Evolutionary conservation across 345 rosid species (phyloP).

Genomic region (Raphanus sativus): DNA sequence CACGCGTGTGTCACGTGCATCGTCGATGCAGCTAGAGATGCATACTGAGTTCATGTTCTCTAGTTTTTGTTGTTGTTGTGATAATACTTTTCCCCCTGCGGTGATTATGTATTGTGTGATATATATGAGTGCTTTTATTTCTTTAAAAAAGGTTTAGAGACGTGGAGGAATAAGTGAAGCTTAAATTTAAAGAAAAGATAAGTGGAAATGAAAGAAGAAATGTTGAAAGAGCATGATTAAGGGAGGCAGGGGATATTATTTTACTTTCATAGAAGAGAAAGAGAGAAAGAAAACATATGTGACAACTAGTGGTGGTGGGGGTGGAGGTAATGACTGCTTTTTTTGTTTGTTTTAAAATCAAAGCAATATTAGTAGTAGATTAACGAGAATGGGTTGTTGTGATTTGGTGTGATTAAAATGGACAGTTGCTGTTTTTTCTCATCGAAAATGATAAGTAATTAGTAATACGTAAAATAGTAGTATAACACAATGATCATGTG

Average conservation of each 20-base stretch:
- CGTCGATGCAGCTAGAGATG: constrained; percentile 73
- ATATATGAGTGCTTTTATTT: neutral
- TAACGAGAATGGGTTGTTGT: constrained; percentile 20
- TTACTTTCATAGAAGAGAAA: neutral
- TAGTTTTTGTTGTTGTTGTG: neutral
- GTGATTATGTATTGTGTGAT: constrained; percentile 2
- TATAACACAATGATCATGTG: neutral
- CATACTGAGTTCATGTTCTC: constrained; percentile 63
- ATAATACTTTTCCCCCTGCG: neutral
- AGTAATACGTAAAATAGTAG: neutral
- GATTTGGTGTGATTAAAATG: constrained; percentile 26
- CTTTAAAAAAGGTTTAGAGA: constrained; percentile 4
- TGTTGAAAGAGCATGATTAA: constrained; percentile 18
- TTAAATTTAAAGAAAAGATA: constrained; percentile 65
- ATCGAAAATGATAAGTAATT: neutral
- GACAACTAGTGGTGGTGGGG: constrained; percentile 18
- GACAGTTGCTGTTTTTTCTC: neutral
- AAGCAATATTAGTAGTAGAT: constrained; percentile 16
- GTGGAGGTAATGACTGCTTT: constrained; percentile 16
- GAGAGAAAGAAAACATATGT: neutral
- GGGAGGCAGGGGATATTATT: neutral
- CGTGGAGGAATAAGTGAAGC: constrained; percentile 42
- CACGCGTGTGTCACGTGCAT: constrained; percentile 61
- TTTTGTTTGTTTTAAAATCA: constrained; percentile 5
- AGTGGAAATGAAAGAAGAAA: constrained; percentile 16